Percentiles rank a stretch among this genome's conserved stretches.
Conservation (phyloP, 2,329 filamentous ascomycete genomes). For the Epicoccum sorghinum region DNA sequence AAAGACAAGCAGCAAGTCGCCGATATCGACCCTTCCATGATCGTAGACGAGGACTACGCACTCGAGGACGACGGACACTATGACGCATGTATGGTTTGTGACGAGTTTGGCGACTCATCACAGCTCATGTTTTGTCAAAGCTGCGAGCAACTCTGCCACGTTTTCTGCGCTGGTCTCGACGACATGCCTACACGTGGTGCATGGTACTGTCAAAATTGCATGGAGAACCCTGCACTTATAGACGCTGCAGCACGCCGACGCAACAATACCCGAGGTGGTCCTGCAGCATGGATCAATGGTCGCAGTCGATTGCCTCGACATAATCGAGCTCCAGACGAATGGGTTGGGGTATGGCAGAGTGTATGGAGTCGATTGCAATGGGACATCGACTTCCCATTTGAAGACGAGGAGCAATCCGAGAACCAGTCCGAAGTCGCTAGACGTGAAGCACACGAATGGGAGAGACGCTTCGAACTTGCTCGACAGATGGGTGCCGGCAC, state of each 20-base stretch:
- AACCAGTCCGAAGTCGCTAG: constrained; percentile 62
- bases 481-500: constrained; percentile 76
- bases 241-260: constrained; percentile 44
- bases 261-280: constrained; percentile 33
- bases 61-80: constrained; percentile 50
- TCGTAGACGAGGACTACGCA: constrained; percentile 72
- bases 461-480: constrained; percentile 82
- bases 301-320: constrained; percentile 39
- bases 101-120: constrained; percentile 79
- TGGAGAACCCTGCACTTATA: constrained; percentile 46
- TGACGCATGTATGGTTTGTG: constrained; percentile 84
- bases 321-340: constrained; percentile 45
- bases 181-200: constrained; percentile 71
- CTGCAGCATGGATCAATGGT: constrained; percentile 40
- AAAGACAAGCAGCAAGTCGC: constrained; percentile 87
- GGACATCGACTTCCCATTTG: constrained; percentile 86
- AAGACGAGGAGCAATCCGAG: constrained; percentile 65
- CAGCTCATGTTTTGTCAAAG: constrained; percentile 87
- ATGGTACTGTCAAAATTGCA: constrained; percentile 93
- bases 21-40: constrained; percentile 83
- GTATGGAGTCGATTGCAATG: constrained; percentile 80
- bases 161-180: constrained; percentile 86
- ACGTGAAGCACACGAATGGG: constrained; percentile 73
- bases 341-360: constrained; percentile 86
- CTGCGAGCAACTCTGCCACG: constrained; percentile 89